phyloP scores from a whole-genome alignment of 768 basidiomycete genomes.

The Hygrocybe punicea region DNA sequence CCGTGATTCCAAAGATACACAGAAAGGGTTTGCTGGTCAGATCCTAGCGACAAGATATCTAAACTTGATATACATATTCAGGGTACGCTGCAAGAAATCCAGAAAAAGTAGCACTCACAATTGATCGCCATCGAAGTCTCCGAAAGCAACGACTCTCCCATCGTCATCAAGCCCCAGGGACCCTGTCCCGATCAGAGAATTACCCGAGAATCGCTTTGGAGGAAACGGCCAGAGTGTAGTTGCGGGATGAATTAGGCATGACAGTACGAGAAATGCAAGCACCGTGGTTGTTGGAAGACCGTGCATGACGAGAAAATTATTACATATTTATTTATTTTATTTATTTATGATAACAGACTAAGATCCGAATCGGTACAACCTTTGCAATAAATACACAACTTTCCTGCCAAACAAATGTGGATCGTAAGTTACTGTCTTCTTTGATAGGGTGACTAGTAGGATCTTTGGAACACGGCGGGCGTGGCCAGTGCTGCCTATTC shows the following conservation, averaged over 20 bases:
- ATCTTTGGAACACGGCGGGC: too few relatives aligned
- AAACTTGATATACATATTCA: conserved; percentile 44
- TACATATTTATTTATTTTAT: too few relatives aligned
- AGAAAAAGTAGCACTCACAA: conserved; percentile 56
- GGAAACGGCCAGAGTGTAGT: conserved; percentile 75
- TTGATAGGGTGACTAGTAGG: too few relatives aligned
- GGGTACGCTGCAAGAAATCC: background rate
- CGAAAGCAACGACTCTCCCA: conserved; percentile 79
- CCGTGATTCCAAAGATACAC: conserved; percentile 83
- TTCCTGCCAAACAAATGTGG: too few relatives aligned
- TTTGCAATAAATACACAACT: too few relatives aligned
- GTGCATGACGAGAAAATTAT: too few relatives aligned
- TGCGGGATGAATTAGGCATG: background rate
- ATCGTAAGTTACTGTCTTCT: too few relatives aligned
- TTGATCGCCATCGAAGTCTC: conserved; percentile 95
- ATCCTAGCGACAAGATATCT: conserved; percentile 72
- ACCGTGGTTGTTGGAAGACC: too few relatives aligned
- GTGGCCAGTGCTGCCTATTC: too few relatives aligned
- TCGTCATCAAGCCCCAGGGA: conserved; percentile 71
- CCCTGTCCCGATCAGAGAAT: conserved; percentile 77
- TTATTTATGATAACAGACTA: too few relatives aligned
- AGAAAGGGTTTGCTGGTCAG: conserved; percentile 73
- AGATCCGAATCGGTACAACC: too few relatives aligned
- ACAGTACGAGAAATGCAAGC: too few relatives aligned
- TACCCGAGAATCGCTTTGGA: conserved; percentile 79